A percentile compares a stretch with the other conserved stretches of the same genome.
Evolutionary conservation across 2,329 filamentous ascomycete genomes (phyloP).

Genomic region (Anisogramma anomala): DNA sequence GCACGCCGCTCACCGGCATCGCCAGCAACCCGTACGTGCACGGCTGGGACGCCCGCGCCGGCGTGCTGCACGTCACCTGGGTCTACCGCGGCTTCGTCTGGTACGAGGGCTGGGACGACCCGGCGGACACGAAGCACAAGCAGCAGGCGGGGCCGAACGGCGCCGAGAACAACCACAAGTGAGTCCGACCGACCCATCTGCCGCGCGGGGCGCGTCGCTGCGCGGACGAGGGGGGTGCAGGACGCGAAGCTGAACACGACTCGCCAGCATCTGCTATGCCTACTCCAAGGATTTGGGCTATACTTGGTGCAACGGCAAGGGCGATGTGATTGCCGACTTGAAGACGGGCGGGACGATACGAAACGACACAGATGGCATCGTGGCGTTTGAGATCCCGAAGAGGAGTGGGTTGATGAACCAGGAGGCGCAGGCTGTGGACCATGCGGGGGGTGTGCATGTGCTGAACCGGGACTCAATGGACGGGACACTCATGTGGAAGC

Average conservation of each 20-base stretch:
- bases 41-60: constrained; percentile 28
- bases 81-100: constrained; percentile 38
- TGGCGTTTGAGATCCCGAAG: constrained; percentile 33
- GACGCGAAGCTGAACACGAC: no score
- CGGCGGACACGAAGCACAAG: constrained; percentile 29
- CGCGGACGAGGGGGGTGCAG: no score
- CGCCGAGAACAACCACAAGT: constrained; percentile 32
- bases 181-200: no score
- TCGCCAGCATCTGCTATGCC: constrained; percentile 34
- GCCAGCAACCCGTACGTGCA: constrained; percentile 41
- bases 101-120: constrained; percentile 32
- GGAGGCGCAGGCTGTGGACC: constrained; percentile 36
- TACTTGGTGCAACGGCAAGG: constrained; percentile 31
- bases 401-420: constrained; percentile 37
- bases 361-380: constrained; percentile 30
- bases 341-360: constrained; percentile 27
- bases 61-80: constrained; percentile 34
- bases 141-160: constrained; percentile 31
- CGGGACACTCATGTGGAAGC: constrained; percentile 25
- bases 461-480: constrained; percentile 33
- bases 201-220: no score
- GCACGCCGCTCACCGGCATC: constrained; percentile 32
- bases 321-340: constrained; percentile 25
- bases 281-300: constrained; percentile 33
- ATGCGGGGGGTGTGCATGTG: constrained; percentile 34